Conservation (phyloP, 306 rosid species). For the Canavalia ensiformis region DNA sequence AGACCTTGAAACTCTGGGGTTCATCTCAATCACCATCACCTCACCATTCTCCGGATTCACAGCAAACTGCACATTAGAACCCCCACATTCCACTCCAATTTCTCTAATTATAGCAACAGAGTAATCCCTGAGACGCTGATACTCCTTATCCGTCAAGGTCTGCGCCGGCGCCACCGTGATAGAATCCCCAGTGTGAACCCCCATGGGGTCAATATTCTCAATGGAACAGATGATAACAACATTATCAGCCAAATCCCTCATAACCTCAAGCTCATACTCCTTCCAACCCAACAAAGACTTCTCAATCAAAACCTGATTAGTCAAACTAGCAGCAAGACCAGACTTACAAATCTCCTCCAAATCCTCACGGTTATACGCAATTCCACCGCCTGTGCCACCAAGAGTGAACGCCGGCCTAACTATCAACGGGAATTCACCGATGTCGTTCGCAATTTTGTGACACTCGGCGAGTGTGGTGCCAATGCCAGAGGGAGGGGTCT, state of each 20-base stretch:
- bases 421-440: constrained; percentile 84
- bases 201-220: constrained; percentile 99
- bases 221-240: constrained; percentile 96
- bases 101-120: constrained; percentile 80
- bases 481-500: constrained; percentile 88
- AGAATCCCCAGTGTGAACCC: constrained; percentile 97
- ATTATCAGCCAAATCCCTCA: constrained; percentile 97
- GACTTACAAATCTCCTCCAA: constrained; percentile 88
- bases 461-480: constrained; percentile 75
- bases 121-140: constrained; percentile 86
- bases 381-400: constrained; percentile 97
- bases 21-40: constrained; percentile 99
- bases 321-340: constrained; percentile 87
- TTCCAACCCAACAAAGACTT: constrained; percentile 97
- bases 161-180: constrained; percentile 97
- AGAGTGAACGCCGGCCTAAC: constrained; percentile 88
- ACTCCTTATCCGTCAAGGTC: constrained; percentile 95
- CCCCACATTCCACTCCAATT: constrained; percentile 84
- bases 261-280: constrained; percentile 98
- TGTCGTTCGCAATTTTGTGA: constrained; percentile 59
- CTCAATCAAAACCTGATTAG: constrained; percentile 87
- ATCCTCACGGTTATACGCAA: constrained; percentile 87
- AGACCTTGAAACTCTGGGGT: constrained; percentile 95
- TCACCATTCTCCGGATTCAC: constrained; percentile 83
- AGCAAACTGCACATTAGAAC: constrained; percentile 97